Conservation (phyloP, 148 eudicot genomes). For the Nepenthes gracilis region DNA sequence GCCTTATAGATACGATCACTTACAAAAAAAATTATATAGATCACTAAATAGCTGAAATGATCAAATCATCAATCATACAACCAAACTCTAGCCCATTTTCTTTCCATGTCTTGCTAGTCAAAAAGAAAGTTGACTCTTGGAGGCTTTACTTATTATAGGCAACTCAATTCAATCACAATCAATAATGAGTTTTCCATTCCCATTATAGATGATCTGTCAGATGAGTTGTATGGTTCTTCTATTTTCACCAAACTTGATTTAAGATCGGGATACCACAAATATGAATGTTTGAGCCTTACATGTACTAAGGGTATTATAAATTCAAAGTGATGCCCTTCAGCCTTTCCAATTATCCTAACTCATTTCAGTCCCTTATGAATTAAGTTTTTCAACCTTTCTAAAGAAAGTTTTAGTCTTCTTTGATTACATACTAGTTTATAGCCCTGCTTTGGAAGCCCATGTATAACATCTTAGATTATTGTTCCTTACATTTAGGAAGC, state of each 20-base stretch:
- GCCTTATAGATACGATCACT: no score
- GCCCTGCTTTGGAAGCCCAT: not conserved
- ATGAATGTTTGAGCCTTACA: not conserved
- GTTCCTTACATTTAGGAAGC: not conserved
- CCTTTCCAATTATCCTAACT: not conserved
- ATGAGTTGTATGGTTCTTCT: not conserved
- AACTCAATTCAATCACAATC: not conserved
- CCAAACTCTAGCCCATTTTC: not conserved
- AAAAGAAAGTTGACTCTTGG: not conserved
- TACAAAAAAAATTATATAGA: no score
- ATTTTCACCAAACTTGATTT: not conserved
- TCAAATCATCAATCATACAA: not conserved
- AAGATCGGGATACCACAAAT: not conserved
- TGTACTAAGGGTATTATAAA: not conserved
- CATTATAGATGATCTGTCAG: not conserved
- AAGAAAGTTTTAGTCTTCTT: not conserved
- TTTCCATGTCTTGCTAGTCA: not conserved
- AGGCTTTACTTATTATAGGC: not conserved
- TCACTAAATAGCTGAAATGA: no score
- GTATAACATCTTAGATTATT: not conserved
- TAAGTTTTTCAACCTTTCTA: not conserved
- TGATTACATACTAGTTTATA: not conserved
- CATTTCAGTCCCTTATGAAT: slow-evolving; percentile 2
- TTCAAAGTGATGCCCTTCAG: not conserved
- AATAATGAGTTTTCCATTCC: not conserved